phyloP scores from a whole-genome alignment of 148 eudicot genomes.

The Nepenthes gracilis region DNA sequence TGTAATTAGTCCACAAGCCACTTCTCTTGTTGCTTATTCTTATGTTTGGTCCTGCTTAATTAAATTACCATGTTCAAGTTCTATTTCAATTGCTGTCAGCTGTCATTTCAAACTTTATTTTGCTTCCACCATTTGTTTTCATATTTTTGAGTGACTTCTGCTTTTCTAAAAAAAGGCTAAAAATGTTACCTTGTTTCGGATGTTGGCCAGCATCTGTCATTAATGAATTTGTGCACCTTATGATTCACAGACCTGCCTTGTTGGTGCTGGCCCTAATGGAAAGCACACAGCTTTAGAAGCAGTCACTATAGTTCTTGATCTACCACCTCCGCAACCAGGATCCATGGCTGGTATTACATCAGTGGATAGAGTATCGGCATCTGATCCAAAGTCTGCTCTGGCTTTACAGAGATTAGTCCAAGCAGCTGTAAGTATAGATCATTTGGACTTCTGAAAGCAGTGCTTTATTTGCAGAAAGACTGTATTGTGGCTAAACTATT shows the following conservation, averaged over 20 bases:
- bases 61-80: too few relatives aligned
- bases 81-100: too few relatives aligned
- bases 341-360: constrained; percentile 82
- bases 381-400: constrained; percentile 97
- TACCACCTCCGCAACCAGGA: constrained; percentile 98
- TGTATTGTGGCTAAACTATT: constrained; percentile 2
- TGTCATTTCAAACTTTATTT: too few relatives aligned
- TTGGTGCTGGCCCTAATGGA: constrained; percentile 97
- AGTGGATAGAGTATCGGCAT: constrained; percentile 79
- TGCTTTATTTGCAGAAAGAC: constrained; percentile 1
- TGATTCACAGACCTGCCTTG: constrained; percentile 67
- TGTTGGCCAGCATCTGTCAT: not conserved
- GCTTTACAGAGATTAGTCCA: constrained; percentile 94
- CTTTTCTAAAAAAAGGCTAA: too few relatives aligned
- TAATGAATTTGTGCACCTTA: not conserved
- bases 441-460: not conserved
- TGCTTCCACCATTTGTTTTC: too few relatives aligned
- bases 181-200: too few relatives aligned
- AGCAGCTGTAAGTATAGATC: constrained; percentile 70
- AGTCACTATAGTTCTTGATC: constrained; percentile 95
- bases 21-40: too few relatives aligned
- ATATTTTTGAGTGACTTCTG: too few relatives aligned
- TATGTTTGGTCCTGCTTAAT: too few relatives aligned
- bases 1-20: too few relatives aligned
- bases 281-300: constrained; percentile 98